Evolutionary conservation across 139 green algal species (phyloP), one percentile per base, ranked within the genome.

Genomic region (Volvox africanus): DNA sequence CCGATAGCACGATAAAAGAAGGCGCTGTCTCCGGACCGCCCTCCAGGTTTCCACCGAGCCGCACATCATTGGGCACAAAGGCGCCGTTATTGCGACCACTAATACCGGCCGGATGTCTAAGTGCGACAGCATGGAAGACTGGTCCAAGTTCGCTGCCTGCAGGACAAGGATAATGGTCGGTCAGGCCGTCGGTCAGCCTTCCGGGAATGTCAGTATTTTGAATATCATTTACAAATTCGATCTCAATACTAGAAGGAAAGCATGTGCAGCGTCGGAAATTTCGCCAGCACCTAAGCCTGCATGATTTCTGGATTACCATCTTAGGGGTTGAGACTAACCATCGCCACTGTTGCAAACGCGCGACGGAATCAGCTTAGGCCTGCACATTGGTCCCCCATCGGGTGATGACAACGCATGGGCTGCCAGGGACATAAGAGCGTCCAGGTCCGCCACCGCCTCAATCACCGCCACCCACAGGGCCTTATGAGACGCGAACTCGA

Each of bases 41-140:
- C 85, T 65, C 17, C 37, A 13, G n/a, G 18, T 14, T 11, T 12
- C 36, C 50, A 0, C 97, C 98, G 30, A 99, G 94, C 26, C 86
- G 33, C 5, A 99, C 94, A 92, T 99, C 96, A 92, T 99, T 99
- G 65, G 98, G 98, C 82, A 99, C 98, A 95, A 99, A 99, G 24
- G 89, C 81, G n/a, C 95, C 91, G 20, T 83, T 89, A 71, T 89
- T 86, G 61, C 90, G 84, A 37, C 92, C 91, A 44, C 76, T 33
- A 30, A 96, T 61, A 62, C 94, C 92, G 55, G 95, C 95, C 9
- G 97, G 97, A 91, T 99, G 97, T 68, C 97, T 92, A 91, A 99
- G 94, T 9, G 84, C 92, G 6, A n/a, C 28, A 0, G 96, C 96
- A 11, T 89, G 37, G 69, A 97, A 96, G 33, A 97, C 26, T 55